phyloP scores from a whole-genome alignment of 495 filamentous ascomycete species.

The Mytilinidion resinicola region DNA sequence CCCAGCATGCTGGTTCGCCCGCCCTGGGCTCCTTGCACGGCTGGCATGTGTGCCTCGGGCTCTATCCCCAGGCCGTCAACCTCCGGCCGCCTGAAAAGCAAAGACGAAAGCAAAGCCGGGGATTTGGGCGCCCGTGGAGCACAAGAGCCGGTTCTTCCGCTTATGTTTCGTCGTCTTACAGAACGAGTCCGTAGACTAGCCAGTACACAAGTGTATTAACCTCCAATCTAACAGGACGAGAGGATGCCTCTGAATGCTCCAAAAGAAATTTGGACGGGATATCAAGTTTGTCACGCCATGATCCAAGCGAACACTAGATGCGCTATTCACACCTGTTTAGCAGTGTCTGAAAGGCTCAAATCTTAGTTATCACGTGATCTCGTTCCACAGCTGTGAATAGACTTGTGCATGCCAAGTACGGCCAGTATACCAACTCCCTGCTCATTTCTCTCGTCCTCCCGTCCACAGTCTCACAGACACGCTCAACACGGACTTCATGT shows the following conservation, averaged over 20 bases:
- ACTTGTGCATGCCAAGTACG: no score
- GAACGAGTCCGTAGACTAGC: neutral
- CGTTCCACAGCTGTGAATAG: no score
- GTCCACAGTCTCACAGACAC: neutral
- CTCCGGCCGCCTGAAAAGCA: slow-evolving; percentile 14
- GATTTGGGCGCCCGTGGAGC: slow-evolving; percentile 1
- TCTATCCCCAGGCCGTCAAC: slow-evolving; percentile 7
- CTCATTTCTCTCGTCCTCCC: neutral
- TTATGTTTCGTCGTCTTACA: neutral
- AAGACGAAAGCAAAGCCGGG: slow-evolving; percentile 4
- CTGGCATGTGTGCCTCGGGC: slow-evolving; percentile 10
- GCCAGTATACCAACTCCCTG: neutral
- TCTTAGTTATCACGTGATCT: no score
- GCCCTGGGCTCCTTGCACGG: slow-evolving; percentile 16
- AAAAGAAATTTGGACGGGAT: neutral
- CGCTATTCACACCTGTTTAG: no score
- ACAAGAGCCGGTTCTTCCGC: neutral
- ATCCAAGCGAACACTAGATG: no score
- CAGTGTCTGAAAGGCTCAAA: no score
- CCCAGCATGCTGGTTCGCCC: slow-evolving; percentile 16
- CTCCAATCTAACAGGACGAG: neutral
- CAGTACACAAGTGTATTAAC: neutral
- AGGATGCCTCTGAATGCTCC: neutral
- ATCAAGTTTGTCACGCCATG: no score
- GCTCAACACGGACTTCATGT: neutral